Evolutionary conservation across 305 asterid genomes (phyloP).

Genomic region (Andrographis paniculata): DNA sequence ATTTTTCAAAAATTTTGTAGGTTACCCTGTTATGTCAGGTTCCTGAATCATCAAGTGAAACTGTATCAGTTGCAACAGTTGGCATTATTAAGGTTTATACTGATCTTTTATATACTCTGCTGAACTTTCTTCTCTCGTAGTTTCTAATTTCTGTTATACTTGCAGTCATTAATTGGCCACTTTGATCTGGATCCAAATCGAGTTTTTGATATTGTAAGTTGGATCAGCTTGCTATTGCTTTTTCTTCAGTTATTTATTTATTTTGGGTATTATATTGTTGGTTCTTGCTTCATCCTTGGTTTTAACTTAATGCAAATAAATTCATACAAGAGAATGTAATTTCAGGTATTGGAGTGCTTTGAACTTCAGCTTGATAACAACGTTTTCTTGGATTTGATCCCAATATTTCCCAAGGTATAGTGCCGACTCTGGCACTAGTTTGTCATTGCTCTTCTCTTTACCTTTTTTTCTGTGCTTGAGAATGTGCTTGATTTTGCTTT

Average conservation of each 20-base stretch:
- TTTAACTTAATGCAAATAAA: constrained; percentile 16
- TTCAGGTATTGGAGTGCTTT: constrained; percentile 86
- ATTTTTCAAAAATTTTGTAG: constrained; percentile 34
- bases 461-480: neutral
- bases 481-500: constrained; percentile 3
- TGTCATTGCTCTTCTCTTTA: constrained; percentile 2
- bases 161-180: constrained; percentile 98
- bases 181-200: constrained; percentile 98
- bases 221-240: constrained; percentile 12
- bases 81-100: constrained; percentile 80
- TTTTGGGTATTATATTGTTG: neutral
- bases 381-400: constrained; percentile 82
- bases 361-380: constrained; percentile 84
- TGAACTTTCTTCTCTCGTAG: constrained; percentile 18
- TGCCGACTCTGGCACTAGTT: neutral
- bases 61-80: constrained; percentile 69
- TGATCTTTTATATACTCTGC: constrained; percentile 14
- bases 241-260: constrained; percentile 2
- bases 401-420: constrained; percentile 90
- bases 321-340: constrained; percentile 22
- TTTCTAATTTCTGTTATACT: constrained; percentile 29
- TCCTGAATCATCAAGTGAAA: constrained; percentile 53
- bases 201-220: constrained; percentile 92
- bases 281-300: constrained; percentile 6
- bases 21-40: constrained; percentile 90